Evolutionary conservation across 1,284 basidiomycete species (phyloP).

Genomic region (Irpex rosettiformis): DNA sequence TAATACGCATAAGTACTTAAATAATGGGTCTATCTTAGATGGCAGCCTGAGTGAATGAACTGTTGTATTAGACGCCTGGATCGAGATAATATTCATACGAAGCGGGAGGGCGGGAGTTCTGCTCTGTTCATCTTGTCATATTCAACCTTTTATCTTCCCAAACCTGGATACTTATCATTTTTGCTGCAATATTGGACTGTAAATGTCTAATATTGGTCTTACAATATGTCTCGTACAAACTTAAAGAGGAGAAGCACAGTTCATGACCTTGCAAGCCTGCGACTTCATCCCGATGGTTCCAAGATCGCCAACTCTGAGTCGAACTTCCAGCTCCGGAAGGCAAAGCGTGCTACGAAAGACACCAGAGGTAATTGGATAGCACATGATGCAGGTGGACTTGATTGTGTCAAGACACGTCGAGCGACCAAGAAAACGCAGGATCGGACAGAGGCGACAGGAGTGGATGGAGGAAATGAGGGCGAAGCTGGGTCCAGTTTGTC

Average conservation of each 20-base stretch:
- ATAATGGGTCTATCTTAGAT: no score
- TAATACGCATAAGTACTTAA: not conserved
- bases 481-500: not conserved
- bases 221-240: conserved; percentile 13
- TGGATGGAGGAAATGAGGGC: conserved; percentile 21
- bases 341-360: conserved; percentile 25
- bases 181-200: not conserved
- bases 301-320: conserved; percentile 44
- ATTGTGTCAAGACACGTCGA: conserved; percentile 26
- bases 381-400: conserved; percentile 30
- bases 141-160: not conserved
- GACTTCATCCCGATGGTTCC: conserved; percentile 56
- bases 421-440: conserved; percentile 8
- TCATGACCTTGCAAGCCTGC: conserved; percentile 55
- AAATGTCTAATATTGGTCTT: conserved; percentile 29
- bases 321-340: conserved; percentile 24
- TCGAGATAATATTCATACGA: not conserved
- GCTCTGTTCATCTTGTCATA: not conserved
- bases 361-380: conserved; percentile 34
- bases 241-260: conserved; percentile 49
- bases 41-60: no score
- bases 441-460: conserved; percentile 13
- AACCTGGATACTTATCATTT: not conserved
- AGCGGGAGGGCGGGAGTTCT: not conserved
- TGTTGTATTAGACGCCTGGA: not conserved